A percentile compares a stretch with the other conserved stretches of the same genome.
Evolutionary conservation across 768 basidiomycete genomes (phyloP).

Genomic region (Dacryopinax spathularia): DNA sequence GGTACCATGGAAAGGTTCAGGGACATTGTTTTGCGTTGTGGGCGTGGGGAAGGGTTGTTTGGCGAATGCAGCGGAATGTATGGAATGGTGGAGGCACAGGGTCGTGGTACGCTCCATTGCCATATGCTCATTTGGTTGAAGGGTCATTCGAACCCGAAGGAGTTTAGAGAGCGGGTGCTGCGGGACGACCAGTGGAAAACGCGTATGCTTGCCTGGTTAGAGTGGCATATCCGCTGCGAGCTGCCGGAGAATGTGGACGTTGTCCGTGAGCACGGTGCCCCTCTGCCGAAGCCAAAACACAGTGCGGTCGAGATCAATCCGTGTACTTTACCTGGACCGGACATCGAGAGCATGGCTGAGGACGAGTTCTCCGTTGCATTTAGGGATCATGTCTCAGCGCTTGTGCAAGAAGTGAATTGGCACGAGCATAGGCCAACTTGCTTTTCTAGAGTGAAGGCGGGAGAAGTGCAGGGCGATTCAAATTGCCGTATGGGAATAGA

Average conservation of each 20-base stretch:
- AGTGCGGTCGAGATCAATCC: neutral
- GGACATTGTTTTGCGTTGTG: constrained; percentile 17
- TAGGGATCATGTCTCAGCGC: constrained; percentile 18
- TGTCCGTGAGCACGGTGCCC: neutral
- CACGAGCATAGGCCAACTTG: constrained; percentile 14
- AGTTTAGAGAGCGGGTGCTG: constrained; percentile 15
- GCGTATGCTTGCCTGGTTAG: constrained; percentile 16
- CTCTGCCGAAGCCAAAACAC: constrained; percentile 12
- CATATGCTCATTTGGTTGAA: constrained; percentile 32
- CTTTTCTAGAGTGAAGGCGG: neutral
- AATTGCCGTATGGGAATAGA: neutral
- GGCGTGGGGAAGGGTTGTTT: constrained; percentile 20
- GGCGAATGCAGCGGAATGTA: constrained; percentile 27
- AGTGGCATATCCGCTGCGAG: constrained; percentile 19
- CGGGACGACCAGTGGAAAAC: constrained; percentile 15
- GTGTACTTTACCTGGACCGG: constrained; percentile 12
- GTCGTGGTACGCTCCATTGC: constrained; percentile 28
- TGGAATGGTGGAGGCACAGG: constrained; percentile 31
- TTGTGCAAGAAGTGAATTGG: constrained; percentile 21
- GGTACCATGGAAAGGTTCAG: constrained; percentile 29
- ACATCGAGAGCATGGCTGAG: neutral
- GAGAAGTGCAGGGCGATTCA: neutral
- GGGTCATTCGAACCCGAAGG: constrained; percentile 23
- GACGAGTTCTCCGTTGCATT: neutral
- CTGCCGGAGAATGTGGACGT: constrained; percentile 10